Conservation (phyloP, 345 rosid genomes). For the Geranium brycei region DNA sequence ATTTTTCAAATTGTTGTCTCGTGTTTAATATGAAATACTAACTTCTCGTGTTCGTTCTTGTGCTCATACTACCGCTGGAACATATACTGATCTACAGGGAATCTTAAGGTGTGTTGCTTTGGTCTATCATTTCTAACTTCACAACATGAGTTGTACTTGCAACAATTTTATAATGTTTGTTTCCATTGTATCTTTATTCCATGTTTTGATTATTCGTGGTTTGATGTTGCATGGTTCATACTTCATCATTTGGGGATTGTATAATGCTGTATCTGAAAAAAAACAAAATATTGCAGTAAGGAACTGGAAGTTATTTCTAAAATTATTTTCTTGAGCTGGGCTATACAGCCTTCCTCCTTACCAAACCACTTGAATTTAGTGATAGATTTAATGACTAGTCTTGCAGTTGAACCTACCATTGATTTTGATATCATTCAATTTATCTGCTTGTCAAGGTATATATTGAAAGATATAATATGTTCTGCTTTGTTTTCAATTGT, state of each 20-base stretch:
- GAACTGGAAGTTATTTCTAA: too few species aligned
- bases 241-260: not conserved
- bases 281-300: too few species aligned
- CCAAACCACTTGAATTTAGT: too few species aligned
- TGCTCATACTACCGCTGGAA: conserved; percentile 14
- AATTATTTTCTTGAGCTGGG: too few species aligned
- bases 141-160: not conserved
- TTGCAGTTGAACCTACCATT: too few species aligned
- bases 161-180: too few species aligned
- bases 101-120: conserved; percentile 55
- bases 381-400: too few species aligned
- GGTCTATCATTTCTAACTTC: conserved; percentile 2
- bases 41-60: conserved; percentile 17
- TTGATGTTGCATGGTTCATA: not conserved
- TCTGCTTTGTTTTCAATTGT: conserved; percentile 6
- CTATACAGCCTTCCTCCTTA: too few species aligned
- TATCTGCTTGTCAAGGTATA: not conserved
- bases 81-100: conserved; percentile 42
- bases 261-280: not conserved
- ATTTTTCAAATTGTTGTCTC: not conserved
- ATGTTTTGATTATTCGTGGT: not conserved
- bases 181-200: not conserved
- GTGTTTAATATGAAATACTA: conserved; percentile 2
- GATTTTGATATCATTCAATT: too few species aligned
- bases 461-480: not conserved